These are phyloP conservation scores for Sporothrix brunneoviolacea DNA, from an alignment of 2,329 filamentous ascomycete genomes.

Conservation along the genomic window DNA sequence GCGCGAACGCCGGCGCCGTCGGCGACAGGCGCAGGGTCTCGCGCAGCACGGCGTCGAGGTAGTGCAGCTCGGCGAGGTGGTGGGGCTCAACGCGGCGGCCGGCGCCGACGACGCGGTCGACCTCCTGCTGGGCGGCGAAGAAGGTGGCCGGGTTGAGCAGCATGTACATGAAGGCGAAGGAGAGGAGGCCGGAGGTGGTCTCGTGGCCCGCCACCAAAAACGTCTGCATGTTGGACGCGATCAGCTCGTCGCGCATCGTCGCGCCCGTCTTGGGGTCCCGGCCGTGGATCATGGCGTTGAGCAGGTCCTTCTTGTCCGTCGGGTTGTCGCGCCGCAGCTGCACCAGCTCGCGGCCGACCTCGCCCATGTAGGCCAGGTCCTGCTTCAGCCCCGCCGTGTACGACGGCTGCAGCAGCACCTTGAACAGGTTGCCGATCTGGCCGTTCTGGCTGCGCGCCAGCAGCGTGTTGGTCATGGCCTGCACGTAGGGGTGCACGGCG, in stretches of 20 bases:
- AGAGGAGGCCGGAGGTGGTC: not conserved
- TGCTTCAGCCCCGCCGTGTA: constrained; percentile 11
- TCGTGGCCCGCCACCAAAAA: constrained; percentile 36
- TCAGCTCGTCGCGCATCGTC: constrained; percentile 20
- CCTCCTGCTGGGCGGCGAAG: not conserved
- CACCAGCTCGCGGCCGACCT: constrained; percentile 13
- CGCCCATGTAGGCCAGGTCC: constrained; percentile 12
- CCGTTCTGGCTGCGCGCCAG: constrained; percentile 28
- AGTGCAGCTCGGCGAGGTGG: constrained; percentile 42
- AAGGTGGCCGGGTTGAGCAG: not conserved
- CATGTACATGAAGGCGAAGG: no score
- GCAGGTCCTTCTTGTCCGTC: constrained; percentile 42
- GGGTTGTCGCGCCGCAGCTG: constrained; percentile 28
- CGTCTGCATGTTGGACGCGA: constrained; percentile 16
- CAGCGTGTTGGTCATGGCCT: constrained; percentile 49
- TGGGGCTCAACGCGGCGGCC: constrained; percentile 36
- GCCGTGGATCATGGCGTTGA: constrained; percentile 41
- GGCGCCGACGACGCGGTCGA: constrained; percentile 18
- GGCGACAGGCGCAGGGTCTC: constrained; percentile 43
- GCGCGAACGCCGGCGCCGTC: constrained; percentile 41
- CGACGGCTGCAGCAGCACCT: constrained; percentile 11
- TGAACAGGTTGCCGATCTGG: constrained; percentile 13
- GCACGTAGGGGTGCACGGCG: constrained; percentile 62
- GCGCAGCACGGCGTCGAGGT: constrained; percentile 38
- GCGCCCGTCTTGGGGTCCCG: constrained; percentile 21